Base-by-base conservation (phyloP, 371 early-diverging fungal genomes). In the Quaeritorhiza haematococci region DNA sequence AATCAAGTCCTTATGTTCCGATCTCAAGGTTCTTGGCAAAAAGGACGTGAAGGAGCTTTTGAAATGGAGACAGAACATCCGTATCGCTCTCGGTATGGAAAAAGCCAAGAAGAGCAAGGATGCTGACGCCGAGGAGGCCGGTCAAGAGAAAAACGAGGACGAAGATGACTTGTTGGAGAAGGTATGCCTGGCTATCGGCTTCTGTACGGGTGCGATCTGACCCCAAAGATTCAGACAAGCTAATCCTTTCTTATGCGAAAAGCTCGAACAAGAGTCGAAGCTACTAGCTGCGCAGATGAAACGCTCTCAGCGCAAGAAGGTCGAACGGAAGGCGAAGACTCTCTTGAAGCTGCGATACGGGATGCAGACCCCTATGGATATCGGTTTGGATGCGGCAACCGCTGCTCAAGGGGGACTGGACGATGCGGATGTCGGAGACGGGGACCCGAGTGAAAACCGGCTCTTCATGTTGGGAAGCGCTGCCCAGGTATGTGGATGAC, bases 21-120 rank as follows among this genome's bases (percentile, higher is more conserved):
- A 98, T 82, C 78, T 98, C 64, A 88, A 90, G 64, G 91, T 95
- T 2, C 76, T 98, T 17, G 94, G 94, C 42, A 92, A 90, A 65
- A 83, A 84, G 69, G 98, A 98, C 57, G 95, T 95, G 66, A 90
- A 89, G 73, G 66, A 62, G 17, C 62, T 98, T 56, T 78, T 96
- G 53, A 89, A 86, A 64, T 98, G 98, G 98, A 81, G 95, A 47
- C 73, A 81, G 24, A 66, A 64, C 3, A 72, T 93, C 26, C 84
- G 91, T 52, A 75, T 84, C 55, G 69, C 74, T 29, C 66, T 86
- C 35, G 80, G 78, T 15, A 28, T 75, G n/a, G 67, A 63, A 30
- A 72, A 67, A 50, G 64, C 65, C 27, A 53, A 67, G 30, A 59
- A 84, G 66, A 79, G 79, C 19, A 79, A 79, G 53, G 67, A 76